phyloP scores from a whole-genome alignment of 176 grass and related monocot species.

The Microstegium vimineum region DNA sequence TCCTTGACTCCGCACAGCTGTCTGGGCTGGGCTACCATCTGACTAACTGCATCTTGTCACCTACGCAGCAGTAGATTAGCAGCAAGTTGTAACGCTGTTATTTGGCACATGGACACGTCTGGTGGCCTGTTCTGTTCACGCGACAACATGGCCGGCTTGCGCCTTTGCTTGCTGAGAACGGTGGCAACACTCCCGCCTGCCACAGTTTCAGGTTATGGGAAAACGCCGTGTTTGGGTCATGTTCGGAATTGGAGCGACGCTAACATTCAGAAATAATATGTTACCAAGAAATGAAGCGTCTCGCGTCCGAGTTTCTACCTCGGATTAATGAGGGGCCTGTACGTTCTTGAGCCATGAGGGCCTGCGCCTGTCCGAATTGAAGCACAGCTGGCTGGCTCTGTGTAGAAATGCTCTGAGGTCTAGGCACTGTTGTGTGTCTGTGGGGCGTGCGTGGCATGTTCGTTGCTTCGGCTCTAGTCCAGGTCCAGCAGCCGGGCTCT shows the following conservation, averaged over 20 bases:
- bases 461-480: conserved; percentile 39
- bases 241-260: background rate
- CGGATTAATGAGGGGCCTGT: too few relatives aligned
- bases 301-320: background rate
- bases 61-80: background rate
- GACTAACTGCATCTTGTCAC: conserved; percentile 11
- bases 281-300: background rate
- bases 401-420: background rate
- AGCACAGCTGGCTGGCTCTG: background rate
- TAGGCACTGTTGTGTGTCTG: background rate
- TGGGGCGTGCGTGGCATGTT: background rate
- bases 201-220: background rate
- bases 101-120: background rate
- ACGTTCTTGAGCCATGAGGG: background rate
- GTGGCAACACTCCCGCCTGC: background rate
- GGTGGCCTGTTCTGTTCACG: background rate
- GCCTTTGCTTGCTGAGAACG: background rate
- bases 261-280: background rate
- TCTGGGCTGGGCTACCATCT: background rate
- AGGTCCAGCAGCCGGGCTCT: conserved; percentile 16
- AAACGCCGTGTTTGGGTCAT: background rate
- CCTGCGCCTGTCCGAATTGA: too few relatives aligned
- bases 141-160: too few relatives aligned
- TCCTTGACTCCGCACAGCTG: conserved; percentile 17
- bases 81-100: background rate